These are phyloP conservation scores for Phlebopus sp. DNA, from an alignment of 1,284 basidiomycete species.

Conservation along the genomic window DNA sequence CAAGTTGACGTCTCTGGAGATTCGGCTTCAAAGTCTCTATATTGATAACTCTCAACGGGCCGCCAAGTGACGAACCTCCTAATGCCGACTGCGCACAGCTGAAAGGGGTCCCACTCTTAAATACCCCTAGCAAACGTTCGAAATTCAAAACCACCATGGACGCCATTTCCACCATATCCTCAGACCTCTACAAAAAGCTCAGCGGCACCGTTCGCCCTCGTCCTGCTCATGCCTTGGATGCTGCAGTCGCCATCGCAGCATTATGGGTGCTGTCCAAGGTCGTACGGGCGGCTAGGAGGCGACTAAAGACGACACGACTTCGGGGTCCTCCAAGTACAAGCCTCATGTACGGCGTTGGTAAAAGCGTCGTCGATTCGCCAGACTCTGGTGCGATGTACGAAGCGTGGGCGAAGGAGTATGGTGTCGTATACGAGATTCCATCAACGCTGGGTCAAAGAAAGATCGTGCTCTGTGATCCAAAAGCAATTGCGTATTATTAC, in stretches of 20 bases:
- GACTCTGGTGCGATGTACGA: conserved; percentile 27
- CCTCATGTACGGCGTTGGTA: conserved; percentile 26
- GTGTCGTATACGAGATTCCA: conserved; percentile 44
- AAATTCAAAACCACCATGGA: too few species aligned
- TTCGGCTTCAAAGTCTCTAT: too few species aligned
- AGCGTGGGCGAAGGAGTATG: conserved; percentile 43
- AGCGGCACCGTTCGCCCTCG: not conserved
- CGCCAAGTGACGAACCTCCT: too few species aligned
- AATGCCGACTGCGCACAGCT: too few species aligned
- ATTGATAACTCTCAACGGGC: too few species aligned
- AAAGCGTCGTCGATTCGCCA: conserved; percentile 9
- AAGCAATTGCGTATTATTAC: conserved; percentile 52
- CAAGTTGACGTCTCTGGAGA: too few species aligned
- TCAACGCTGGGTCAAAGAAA: conserved; percentile 38
- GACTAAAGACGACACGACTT: conserved; percentile 28
- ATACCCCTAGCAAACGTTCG: too few species aligned
- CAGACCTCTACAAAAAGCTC: conserved; percentile 3
- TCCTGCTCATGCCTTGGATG: conserved; percentile 6
- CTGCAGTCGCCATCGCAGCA: not conserved
- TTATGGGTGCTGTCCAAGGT: conserved; percentile 16
- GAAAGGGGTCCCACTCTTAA: too few species aligned
- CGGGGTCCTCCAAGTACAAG: conserved; percentile 30
- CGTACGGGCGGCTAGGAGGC: conserved; percentile 5
- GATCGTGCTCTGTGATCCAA: conserved; percentile 50
- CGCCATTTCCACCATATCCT: too few species aligned